Conservation (phyloP, 2,329 filamentous ascomycete genomes). For the Lasiodiplodia gonubiensis region DNA sequence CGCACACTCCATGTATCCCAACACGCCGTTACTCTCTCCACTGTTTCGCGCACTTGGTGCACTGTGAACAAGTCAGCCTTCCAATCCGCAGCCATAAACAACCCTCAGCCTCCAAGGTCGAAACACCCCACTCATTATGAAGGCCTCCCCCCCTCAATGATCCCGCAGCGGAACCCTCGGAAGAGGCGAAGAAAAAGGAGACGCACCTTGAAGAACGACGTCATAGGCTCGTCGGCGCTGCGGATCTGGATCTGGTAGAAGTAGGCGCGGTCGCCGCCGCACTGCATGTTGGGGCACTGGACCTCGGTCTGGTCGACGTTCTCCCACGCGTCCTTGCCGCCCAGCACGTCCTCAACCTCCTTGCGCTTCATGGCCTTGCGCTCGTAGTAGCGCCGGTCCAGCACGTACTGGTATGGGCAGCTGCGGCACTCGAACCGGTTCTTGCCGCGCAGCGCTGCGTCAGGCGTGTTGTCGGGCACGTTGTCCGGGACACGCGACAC, state of each 20-base stretch:
- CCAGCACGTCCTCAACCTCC: conserved; percentile 88
- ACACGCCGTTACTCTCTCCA: conserved; percentile 48
- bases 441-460: conserved; percentile 41
- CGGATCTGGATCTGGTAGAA: conserved; percentile 98
- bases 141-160: background rate
- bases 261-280: conserved; percentile 82
- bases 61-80: conserved; percentile 36
- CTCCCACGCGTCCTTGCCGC: conserved; percentile 85
- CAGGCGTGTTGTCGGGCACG: conserved; percentile 46
- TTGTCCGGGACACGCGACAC: conserved; percentile 60
- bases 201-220: conserved; percentile 86
- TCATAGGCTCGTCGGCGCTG: conserved; percentile 98
- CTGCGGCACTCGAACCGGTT: conserved; percentile 96
- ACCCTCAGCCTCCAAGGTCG: conserved; percentile 30
- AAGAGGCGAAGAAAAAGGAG: background rate
- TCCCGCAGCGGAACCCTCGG: background rate
- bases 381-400: conserved; percentile 81
- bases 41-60: conserved; percentile 51
- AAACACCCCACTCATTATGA: background rate
- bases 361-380: conserved; percentile 80
- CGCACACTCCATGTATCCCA: background rate
- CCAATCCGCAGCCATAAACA: background rate
- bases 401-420: conserved; percentile 88
- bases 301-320: conserved; percentile 85
- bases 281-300: conserved; percentile 81